Evolutionary conservation across 768 basidiomycete species (phyloP).

Genomic region (Lactifluus rugatus): DNA sequence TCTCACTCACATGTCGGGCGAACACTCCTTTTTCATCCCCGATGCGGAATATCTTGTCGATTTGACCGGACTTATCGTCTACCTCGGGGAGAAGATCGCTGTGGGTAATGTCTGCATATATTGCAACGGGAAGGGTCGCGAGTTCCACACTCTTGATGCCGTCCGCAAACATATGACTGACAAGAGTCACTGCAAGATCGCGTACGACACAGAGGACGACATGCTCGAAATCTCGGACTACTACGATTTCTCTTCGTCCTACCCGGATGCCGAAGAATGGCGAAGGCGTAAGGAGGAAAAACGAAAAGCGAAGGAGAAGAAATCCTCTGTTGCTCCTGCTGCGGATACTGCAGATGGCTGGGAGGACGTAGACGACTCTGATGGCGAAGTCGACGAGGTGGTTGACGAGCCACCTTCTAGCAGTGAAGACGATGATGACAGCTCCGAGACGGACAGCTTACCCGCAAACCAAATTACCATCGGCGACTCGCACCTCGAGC

Average conservation of each 20-base stretch:
- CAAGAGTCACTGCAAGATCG: slow-evolving; percentile 94
- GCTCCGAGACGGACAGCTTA: slow-evolving; percentile 33
- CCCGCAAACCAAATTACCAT: slow-evolving; percentile 53
- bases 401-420: slow-evolving; percentile 23
- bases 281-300: slow-evolving; percentile 16
- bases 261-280: slow-evolving; percentile 43
- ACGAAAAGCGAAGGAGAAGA: slow-evolving; percentile 5
- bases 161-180: slow-evolving; percentile 93
- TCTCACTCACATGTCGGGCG: slow-evolving; percentile 76
- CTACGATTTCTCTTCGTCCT: slow-evolving; percentile 84
- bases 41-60: slow-evolving; percentile 88
- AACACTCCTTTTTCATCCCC: slow-evolving; percentile 93
- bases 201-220: slow-evolving; percentile 74
- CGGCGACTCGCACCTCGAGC: slow-evolving; percentile 75
- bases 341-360: slow-evolving; percentile 24
- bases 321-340: slow-evolving; percentile 5
- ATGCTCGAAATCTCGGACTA: slow-evolving; percentile 83
- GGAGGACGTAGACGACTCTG: slow-evolving; percentile 27
- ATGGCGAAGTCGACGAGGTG: slow-evolving; percentile 28
- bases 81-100: slow-evolving; percentile 88
- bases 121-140: slow-evolving; percentile 75
- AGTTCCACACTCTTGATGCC: slow-evolving; percentile 77
- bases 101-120: slow-evolving; percentile 90
- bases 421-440: slow-evolving; percentile 29
- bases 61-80: slow-evolving; percentile 65